phyloP scores from a whole-genome alignment of 768 basidiomycete species.

The Calocybe cyanea region DNA sequence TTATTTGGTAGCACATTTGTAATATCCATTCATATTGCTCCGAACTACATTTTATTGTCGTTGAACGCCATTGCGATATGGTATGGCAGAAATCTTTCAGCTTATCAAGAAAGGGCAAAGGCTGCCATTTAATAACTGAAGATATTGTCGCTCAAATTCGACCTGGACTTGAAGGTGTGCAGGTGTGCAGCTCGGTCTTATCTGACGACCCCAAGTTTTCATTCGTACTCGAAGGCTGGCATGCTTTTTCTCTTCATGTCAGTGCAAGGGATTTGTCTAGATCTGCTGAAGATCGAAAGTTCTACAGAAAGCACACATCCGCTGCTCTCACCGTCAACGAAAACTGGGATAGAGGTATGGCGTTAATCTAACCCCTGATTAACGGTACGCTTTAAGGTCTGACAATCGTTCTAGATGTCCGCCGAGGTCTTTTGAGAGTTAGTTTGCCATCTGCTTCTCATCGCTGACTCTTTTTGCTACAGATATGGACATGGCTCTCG shows the following conservation, averaged over 20 bases:
- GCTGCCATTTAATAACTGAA: slow-evolving; percentile 83
- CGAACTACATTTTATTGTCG: background rate
- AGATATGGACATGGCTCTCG: slow-evolving; percentile 97
- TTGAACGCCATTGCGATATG: slow-evolving; percentile 45
- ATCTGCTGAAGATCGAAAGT: background rate
- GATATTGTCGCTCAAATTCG: slow-evolving; percentile 66
- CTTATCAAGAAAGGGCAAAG: slow-evolving; percentile 48
- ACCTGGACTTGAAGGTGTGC: slow-evolving; percentile 62
- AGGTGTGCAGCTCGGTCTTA: slow-evolving; percentile 39
- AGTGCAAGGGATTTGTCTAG: slow-evolving; percentile 15
- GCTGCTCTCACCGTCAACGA: slow-evolving; percentile 84
- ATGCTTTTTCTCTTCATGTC: slow-evolving; percentile 90
- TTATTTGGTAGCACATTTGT: too few species aligned
- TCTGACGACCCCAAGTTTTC: background rate
- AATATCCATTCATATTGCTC: too few species aligned
- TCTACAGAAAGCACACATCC: slow-evolving; percentile 57
- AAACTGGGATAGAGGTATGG: slow-evolving; percentile 79
- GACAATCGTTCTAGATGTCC: slow-evolving; percentile 24
- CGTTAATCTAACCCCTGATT: slow-evolving; percentile 36
- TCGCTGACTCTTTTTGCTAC: background rate
- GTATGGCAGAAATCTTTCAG: slow-evolving; percentile 89
- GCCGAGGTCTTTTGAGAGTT: slow-evolving; percentile 24
- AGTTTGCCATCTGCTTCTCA: background rate
- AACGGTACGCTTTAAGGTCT: background rate
- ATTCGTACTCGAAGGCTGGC: slow-evolving; percentile 50